Conservation (phyloP, 345 rosid genomes). For the Adansonia digitata region DNA sequence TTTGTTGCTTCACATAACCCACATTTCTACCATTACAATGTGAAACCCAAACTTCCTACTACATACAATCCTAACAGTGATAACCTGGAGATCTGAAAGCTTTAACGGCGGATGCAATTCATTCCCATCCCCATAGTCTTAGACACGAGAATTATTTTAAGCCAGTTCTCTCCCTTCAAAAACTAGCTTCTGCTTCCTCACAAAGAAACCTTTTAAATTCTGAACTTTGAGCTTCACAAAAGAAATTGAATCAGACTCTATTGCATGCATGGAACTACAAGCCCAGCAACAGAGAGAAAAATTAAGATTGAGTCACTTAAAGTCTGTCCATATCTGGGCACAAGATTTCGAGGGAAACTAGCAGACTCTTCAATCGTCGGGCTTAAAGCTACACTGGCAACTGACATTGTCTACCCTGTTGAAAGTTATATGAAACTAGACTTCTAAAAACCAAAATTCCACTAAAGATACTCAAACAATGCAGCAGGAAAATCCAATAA, state of each 20-base stretch:
- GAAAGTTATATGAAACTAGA: background rate
- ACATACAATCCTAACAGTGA: constrained; percentile 49
- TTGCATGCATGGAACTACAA: constrained; percentile 54
- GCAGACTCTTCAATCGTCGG: constrained; percentile 46
- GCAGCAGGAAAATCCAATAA: background rate
- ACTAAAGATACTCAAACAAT: background rate
- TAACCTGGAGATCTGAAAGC: constrained; percentile 61
- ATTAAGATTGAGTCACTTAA: constrained; percentile 46
- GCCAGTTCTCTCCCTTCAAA: constrained; percentile 57
- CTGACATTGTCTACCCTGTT: constrained; percentile 35
- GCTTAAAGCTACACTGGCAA: constrained; percentile 54
- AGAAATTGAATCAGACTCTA: constrained; percentile 71
- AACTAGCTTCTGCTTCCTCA: constrained; percentile 65
- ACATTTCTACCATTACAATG: constrained; percentile 63
- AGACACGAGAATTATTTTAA: constrained; percentile 31
- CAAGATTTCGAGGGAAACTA: constrained; percentile 29
- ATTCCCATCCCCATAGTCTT: constrained; percentile 63
- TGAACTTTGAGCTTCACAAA: constrained; percentile 77
- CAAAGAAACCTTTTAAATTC: constrained; percentile 53
- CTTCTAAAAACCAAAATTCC: background rate
- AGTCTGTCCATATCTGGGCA: constrained; percentile 23
- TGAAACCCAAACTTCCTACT: constrained; percentile 61
- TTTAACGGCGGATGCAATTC: constrained; percentile 59
- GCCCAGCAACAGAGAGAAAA: constrained; percentile 52
- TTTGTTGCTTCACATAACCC: constrained; percentile 70